These are phyloP conservation scores for Kwoniella europaea DNA, from an alignment of 768 basidiomycete species.

Conservation along the genomic window DNA sequence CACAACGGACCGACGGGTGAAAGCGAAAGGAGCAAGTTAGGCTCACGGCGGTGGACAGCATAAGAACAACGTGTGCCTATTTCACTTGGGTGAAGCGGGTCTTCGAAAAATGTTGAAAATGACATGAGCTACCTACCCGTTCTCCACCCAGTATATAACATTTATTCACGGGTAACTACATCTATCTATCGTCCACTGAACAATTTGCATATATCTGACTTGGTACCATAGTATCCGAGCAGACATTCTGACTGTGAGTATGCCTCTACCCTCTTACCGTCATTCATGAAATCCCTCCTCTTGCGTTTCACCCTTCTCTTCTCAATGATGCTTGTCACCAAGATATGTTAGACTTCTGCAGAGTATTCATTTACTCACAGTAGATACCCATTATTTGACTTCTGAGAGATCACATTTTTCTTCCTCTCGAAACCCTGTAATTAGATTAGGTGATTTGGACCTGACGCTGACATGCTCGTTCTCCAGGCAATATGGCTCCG, in stretches of 20 bases:
- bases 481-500: conserved; percentile 15
- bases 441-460: too few species aligned
- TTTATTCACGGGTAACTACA: too few species aligned
- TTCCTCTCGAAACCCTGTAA: neutral
- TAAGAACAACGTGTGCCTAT: too few species aligned
- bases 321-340: conserved; percentile 43
- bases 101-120: conserved; percentile 4
- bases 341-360: conserved; percentile 56
- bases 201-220: too few species aligned
- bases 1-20: neutral
- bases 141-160: neutral
- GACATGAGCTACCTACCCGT: neutral
- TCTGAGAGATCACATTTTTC: conserved; percentile 28
- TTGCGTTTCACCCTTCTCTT: neutral
- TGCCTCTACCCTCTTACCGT: neutral
- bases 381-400: conserved; percentile 29
- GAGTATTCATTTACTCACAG: conserved; percentile 24
- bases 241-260: too few species aligned
- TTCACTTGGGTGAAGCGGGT: neutral
- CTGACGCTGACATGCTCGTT: too few species aligned
- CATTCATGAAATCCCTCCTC: neutral
- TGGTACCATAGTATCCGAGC: too few species aligned
- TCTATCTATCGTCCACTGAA: too few species aligned
- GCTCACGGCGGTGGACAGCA: neutral
- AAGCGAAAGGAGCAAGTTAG: neutral